phyloP scores from a whole-genome alignment of 2,329 filamentous ascomycete species.

The Lachnellula willkommii region DNA sequence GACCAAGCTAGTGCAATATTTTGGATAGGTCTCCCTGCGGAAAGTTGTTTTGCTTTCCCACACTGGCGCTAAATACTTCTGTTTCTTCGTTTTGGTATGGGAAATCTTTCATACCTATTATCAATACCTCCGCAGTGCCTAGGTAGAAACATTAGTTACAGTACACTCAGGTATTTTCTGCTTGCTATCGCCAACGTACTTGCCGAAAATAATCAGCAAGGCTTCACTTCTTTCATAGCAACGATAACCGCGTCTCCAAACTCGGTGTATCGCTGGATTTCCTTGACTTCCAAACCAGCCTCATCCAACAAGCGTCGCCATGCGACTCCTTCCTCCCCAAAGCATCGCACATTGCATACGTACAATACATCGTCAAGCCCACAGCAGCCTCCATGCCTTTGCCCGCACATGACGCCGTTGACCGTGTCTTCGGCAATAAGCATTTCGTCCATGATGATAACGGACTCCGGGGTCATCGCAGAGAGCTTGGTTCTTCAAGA shows the following conservation, averaged over 20 bases:
- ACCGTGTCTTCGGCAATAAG: neutral
- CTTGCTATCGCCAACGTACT: too few species aligned
- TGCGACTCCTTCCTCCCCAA: constrained; percentile 24
- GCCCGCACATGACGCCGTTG: neutral
- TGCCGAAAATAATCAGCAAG: too few species aligned
- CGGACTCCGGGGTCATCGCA: neutral
- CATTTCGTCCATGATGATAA: constrained; percentile 5
- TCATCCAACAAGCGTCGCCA: constrained; percentile 19
- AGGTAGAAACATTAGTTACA: too few species aligned
- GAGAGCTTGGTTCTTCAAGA: constrained; percentile 16
- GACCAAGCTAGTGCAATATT: too few species aligned
- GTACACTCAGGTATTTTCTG: too few species aligned
- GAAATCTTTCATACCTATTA: too few species aligned
- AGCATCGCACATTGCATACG: constrained; percentile 25
- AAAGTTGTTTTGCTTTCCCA: too few species aligned
- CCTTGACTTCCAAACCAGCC: constrained; percentile 20
- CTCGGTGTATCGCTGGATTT: constrained; percentile 22
- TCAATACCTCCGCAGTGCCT: too few species aligned
- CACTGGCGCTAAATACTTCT: too few species aligned
- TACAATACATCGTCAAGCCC: constrained; percentile 22
- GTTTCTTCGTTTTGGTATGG: too few species aligned
- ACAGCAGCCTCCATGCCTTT: constrained; percentile 7
- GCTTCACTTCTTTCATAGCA: neutral
- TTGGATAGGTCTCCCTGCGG: too few species aligned
- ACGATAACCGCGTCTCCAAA: constrained; percentile 24